Conservation (phyloP, 352 stramenopile species). For the Globisporangium canariense region DNA sequence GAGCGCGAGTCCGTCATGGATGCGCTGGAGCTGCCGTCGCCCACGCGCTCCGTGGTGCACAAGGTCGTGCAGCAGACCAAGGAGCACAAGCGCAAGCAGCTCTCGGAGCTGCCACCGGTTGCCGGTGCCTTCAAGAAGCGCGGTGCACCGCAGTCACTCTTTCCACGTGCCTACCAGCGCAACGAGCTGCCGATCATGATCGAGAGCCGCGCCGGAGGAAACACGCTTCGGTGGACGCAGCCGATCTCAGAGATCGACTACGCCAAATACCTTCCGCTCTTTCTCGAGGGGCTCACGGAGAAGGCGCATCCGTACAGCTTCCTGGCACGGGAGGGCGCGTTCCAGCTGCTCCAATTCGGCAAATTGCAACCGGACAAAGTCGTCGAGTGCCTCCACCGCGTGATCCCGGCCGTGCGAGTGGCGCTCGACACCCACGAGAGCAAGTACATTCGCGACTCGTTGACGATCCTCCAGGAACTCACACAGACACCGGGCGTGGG, state of each 20-base stretch:
- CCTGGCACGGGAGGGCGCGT: constrained; percentile 72
- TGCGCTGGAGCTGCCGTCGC: constrained; percentile 44
- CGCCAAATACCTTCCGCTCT: constrained; percentile 86
- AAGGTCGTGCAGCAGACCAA: constrained; percentile 54
- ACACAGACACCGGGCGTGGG: constrained; percentile 58
- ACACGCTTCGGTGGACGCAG: constrained; percentile 55
- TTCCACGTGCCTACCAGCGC: constrained; percentile 56
- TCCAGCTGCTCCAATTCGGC: constrained; percentile 79
- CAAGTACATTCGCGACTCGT: constrained; percentile 44
- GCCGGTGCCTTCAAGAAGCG: constrained; percentile 58
- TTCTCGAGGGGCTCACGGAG: constrained; percentile 89
- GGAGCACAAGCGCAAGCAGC: constrained; percentile 25
- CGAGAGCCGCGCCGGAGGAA: constrained; percentile 43
- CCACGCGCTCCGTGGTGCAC: constrained; percentile 53
- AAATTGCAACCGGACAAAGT: constrained; percentile 54
- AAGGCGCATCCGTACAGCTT: constrained; percentile 72
- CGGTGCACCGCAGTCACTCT: constrained; percentile 34
- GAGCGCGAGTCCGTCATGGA: constrained; percentile 55
- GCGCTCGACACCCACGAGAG: constrained; percentile 69
- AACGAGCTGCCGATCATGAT: constrained; percentile 72
- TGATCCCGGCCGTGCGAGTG: constrained; percentile 64
- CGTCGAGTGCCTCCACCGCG: constrained; percentile 57
- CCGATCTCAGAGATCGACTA: constrained; percentile 76
- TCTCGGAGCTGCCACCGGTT: constrained; percentile 40
- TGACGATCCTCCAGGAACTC: constrained; percentile 64